Evolutionary conservation across 2,329 filamentous ascomycete species (phyloP).

Genomic region (Talaromyces sp.): DNA sequence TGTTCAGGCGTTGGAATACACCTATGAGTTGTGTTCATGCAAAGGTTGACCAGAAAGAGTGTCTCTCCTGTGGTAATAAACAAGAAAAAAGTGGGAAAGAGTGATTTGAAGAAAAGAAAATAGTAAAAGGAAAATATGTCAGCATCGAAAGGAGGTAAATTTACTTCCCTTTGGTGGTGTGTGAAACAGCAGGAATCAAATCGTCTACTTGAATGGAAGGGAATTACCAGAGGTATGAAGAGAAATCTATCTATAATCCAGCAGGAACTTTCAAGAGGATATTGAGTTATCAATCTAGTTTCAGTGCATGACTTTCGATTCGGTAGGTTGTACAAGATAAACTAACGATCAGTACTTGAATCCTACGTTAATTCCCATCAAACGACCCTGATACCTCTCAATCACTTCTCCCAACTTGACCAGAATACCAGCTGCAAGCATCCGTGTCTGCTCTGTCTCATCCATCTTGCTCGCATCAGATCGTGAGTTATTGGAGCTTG

Average conservation of each 20-base stretch:
- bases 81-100: neutral
- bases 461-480: conserved; percentile 55
- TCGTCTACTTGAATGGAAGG: neutral
- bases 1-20: no score
- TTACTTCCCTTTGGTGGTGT: neutral
- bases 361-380: conserved; percentile 66
- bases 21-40: neutral
- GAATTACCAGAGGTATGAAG: neutral
- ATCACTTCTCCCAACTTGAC: conserved; percentile 77
- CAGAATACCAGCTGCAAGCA: conserved; percentile 72
- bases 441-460: conserved; percentile 37
- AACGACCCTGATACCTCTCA: conserved; percentile 71
- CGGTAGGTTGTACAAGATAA: neutral
- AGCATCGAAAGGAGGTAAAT: neutral
- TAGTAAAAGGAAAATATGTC: neutral
- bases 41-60: no score
- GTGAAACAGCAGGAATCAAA: neutral
- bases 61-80: no score
- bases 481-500: conserved; percentile 58
- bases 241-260: neutral
- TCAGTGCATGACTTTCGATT: neutral
- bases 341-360: conserved; percentile 34
- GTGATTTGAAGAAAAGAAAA: neutral
- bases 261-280: neutral
- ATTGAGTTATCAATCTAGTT: neutral